Base-by-base conservation (phyloP, 371 early-diverging fungal species). In the Globomyces sp. region DNA sequence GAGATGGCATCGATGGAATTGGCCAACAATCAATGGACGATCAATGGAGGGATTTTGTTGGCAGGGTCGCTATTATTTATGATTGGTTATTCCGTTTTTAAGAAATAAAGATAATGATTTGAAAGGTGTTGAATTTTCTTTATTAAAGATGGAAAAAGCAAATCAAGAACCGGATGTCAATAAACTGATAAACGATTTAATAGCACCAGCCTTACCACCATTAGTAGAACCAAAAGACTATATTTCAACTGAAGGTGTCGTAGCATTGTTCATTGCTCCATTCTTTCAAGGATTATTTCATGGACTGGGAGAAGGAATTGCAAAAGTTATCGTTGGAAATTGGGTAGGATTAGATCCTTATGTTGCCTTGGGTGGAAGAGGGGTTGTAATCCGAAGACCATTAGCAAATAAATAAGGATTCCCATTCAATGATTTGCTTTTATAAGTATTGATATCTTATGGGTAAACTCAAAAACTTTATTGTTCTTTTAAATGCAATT, bases 251-350 rank as follows among this genome's bases (percentile, higher is more conserved):
- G 40, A 41, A 55, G 55, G 55, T 37, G 55, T 39, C 4, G 55
- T 55, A 24, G 55, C 55, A 37, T 37, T 55, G 40, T 55, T 55
- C 55, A 55, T 55, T 55, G 55, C 55, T 4, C 58, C 58, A 45
- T 58, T 58, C 34, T 41, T 58, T 11, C 58, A 58, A 45, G 58
- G 58, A 44, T 43, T 58, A 13, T 58, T 58, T 44, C 44, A 58
- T 24, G 58, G 58, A 5, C 24, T 58, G 44, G 58, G 58, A 58
- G 58, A 58, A 45, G 58, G 58, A 58, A 43, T 58, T 10, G 58
- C 44, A 2, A 58, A 45, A 58, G 41, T 58, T 2, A 43, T 13
- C n/a, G 58, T 58, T 6, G 58, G 58, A 13, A 58, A 45, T 43
- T 58, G 58, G 58, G 42, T 58, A n/a, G 58, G 58, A 4, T 13